Conservation (phyloP, 768 basidiomycete genomes). For the Xerocomellus dryophilus region DNA sequence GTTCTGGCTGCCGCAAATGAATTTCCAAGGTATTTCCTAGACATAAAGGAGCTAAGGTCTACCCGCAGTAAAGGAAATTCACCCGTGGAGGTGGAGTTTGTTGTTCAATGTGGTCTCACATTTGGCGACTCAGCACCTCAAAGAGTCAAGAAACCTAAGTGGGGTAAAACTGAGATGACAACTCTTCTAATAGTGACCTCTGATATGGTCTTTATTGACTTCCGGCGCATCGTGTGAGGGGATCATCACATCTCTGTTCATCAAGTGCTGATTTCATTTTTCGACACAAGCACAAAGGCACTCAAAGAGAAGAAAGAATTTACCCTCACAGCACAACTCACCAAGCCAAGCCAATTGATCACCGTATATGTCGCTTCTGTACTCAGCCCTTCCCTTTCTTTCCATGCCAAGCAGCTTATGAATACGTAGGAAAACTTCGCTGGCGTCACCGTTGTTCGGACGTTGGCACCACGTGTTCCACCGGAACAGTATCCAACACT, state of each 20-base stretch:
- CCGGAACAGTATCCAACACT: slow-evolving; percentile 59
- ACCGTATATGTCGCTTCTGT: slow-evolving; percentile 63
- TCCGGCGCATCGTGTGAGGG: slow-evolving; percentile 70
- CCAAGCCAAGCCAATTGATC: slow-evolving; percentile 73
- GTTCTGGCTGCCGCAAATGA: slow-evolving; percentile 58
- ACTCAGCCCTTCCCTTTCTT: slow-evolving; percentile 10
- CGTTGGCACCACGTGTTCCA: slow-evolving; percentile 57
- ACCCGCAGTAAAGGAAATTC: slow-evolving; percentile 41
- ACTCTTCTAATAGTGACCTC: slow-evolving; percentile 73
- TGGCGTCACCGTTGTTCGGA: slow-evolving; percentile 52
- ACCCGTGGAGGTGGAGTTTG: slow-evolving; percentile 56
- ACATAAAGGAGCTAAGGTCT: slow-evolving; percentile 47
- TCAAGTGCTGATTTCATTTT: slow-evolving; percentile 1
- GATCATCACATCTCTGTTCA: not conserved
- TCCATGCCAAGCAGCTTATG: slow-evolving; percentile 12
- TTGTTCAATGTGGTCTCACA: slow-evolving; percentile 54
- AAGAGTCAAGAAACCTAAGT: slow-evolving; percentile 45
- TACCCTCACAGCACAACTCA: slow-evolving; percentile 54
- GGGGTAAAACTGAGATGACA: slow-evolving; percentile 56
- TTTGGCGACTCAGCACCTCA: slow-evolving; percentile 33
- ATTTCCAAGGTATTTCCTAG: slow-evolving; percentile 62
- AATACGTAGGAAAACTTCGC: slow-evolving; percentile 65
- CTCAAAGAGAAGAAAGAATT: slow-evolving; percentile 61
- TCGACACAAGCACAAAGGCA: slow-evolving; percentile 56
- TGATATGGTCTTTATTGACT: slow-evolving; percentile 73